These are phyloP conservation scores for Thozetella sp. DNA, from an alignment of 495 filamentous ascomycete species.

Conservation along the genomic window DNA sequence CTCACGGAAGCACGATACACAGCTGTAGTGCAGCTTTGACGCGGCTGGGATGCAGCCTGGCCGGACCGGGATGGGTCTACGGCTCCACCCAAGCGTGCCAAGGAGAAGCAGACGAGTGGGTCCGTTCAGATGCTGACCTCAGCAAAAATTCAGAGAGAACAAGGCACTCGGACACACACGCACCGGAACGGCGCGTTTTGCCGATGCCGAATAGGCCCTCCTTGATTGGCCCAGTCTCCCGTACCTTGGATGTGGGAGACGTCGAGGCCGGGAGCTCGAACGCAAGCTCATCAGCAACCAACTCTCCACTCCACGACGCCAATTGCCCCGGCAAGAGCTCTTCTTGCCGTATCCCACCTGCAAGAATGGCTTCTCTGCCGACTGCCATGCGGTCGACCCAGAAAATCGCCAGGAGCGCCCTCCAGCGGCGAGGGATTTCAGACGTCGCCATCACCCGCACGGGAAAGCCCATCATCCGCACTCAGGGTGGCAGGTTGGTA, in stretches of 20 bases:
- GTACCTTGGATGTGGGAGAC: not conserved
- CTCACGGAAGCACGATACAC: not conserved
- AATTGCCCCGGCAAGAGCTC: constrained; percentile 29
- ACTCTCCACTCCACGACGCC: constrained; percentile 16
- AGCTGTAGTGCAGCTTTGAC: constrained; percentile 10
- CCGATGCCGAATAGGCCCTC: not conserved
- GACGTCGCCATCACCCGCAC: constrained; percentile 86
- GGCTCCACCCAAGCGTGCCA: too few species aligned
- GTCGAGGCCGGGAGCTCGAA: constrained; percentile 12
- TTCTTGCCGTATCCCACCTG: constrained; percentile 32
- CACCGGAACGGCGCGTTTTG: constrained; percentile 1
- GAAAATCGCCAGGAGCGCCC: constrained; percentile 20
- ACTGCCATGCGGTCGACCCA: constrained; percentile 45
- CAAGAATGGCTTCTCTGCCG: constrained; percentile 50
- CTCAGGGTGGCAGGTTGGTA: constrained; percentile 80
- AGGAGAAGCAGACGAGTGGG: too few species aligned
- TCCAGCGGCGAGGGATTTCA: constrained; percentile 58
- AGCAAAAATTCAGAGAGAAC: not conserved
- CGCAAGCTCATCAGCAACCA: constrained; percentile 16
- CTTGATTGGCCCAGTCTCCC: constrained; percentile 11
- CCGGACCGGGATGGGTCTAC: not conserved
- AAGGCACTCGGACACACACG: not conserved
- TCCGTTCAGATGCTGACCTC: not conserved
- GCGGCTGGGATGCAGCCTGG: constrained; percentile 14
- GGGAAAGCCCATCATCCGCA: constrained; percentile 81